Base-by-base conservation (phyloP, 208 protist genomes). In the Crithidia sp. region DNA sequence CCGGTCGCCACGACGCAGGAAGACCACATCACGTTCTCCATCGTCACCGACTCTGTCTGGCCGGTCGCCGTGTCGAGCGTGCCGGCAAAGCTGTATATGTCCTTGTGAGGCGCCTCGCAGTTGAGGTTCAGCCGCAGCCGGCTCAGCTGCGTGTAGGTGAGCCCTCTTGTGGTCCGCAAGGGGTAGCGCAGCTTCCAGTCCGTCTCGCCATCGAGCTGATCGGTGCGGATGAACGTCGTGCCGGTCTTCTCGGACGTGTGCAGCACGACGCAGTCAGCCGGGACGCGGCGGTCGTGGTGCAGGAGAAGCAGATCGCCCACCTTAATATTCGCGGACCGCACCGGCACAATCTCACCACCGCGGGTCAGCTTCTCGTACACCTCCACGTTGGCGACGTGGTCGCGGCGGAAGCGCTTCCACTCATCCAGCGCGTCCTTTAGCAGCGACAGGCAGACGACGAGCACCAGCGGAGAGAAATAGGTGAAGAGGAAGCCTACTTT, bases 191-290 rank as follows among this genome's bases (percentile, higher is more conserved):
- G 73, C 79, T 99, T 99, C 98, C 98, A 99, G 82, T 99, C 98
- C 5, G 98, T 99, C 78, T 99, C 99, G 17, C 99, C 99, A 80
- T 99, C 99, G 2, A 99, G 86, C 82, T 99, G 98, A 77, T 99
- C 98, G 0, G 99, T 99, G 68, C 98, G 93, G 19, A 99, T 91
- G 74, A 99, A 99, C 57, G 85, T 97, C 0, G 95, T 93, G 17
- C 98, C 99, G 44, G 47, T 92, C 45, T 92, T 90, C 41, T 99
- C 98, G 2, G 92, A 96, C 8, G 98, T 99, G 74, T 95, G 90
- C 5, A 99, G 71, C 17, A 99, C 86, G 8, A 99, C 74, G 77
- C 98, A 95, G 81, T 99, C 98, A 0, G 98, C 97, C 7, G 98
- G 98, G 10, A 99, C 96, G 53, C 98, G 92, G 62, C 98, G 88